These are phyloP conservation scores for Aspergillus thermomutatus DNA, from an alignment of 2,329 filamentous ascomycete species.

Conservation along the genomic window DNA sequence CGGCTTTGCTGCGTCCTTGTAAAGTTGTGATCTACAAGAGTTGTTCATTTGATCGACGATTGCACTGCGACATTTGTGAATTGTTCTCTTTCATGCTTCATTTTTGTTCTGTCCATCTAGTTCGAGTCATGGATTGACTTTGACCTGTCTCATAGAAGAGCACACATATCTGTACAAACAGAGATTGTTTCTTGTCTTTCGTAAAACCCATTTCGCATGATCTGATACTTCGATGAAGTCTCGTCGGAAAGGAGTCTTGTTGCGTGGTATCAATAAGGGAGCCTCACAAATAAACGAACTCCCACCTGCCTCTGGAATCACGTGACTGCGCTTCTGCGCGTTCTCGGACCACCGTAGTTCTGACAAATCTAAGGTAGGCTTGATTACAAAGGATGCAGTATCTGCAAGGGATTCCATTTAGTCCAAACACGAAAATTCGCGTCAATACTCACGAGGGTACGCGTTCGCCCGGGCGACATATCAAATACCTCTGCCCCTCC, in stretches of 20 bases:
- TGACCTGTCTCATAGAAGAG: neutral
- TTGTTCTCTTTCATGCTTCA: neutral
- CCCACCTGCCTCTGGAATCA: neutral
- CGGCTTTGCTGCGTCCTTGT: conserved; percentile 39
- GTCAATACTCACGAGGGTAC: conserved; percentile 25
- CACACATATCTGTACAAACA: neutral
- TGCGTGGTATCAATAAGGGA: neutral
- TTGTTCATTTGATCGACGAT: neutral
- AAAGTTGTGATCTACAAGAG: conserved; percentile 5
- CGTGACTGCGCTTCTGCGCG: conserved; percentile 9
- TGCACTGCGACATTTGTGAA: neutral
- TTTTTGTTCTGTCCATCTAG: neutral
- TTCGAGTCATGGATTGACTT: neutral
- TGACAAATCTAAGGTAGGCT: neutral
- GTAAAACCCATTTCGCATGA: neutral
- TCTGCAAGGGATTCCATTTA: conserved; percentile 24
- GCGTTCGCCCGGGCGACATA: conserved; percentile 29
- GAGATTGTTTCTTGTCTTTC: neutral
- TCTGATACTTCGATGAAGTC: neutral
- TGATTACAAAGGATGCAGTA: neutral
- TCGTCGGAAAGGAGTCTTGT: neutral
- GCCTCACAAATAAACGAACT: neutral
- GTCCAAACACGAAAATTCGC: conserved; percentile 35
- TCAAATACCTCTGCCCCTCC: conserved; percentile 33
- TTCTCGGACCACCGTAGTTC: conserved; percentile 9